These are phyloP conservation scores for Lentinula boryana DNA, from an alignment of 768 basidiomycete species.

Conservation along the genomic window DNA sequence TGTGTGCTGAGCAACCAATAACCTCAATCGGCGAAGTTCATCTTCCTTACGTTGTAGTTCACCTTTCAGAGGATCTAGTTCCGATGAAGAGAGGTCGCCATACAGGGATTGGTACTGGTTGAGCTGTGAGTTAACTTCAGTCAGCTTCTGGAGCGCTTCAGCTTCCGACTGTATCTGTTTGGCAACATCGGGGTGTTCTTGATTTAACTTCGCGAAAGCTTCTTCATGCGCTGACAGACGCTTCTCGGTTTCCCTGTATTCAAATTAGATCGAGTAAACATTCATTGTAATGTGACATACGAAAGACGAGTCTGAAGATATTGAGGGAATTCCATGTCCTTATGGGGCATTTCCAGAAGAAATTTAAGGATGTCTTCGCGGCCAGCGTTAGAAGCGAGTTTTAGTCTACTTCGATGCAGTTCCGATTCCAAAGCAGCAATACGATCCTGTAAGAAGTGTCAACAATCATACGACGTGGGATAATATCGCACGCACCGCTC, in stretches of 20 bases:
- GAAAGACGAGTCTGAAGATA: slow-evolving; percentile 46
- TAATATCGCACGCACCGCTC: slow-evolving; percentile 33
- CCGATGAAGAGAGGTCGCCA: slow-evolving; percentile 44
- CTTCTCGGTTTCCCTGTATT: slow-evolving; percentile 44
- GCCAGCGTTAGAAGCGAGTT: slow-evolving; percentile 68
- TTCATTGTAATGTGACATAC: slow-evolving; percentile 31
- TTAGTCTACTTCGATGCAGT: slow-evolving; percentile 62
- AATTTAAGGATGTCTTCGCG: slow-evolving; percentile 70
- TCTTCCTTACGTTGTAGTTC: slow-evolving; percentile 61
- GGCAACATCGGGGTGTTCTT: slow-evolving; percentile 47
- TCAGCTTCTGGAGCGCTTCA: slow-evolving; percentile 43
- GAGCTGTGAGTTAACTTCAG: slow-evolving; percentile 40
- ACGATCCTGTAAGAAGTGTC: slow-evolving; percentile 47
- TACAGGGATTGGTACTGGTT: slow-evolving; percentile 58
- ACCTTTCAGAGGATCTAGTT: slow-evolving; percentile 51
- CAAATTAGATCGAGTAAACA: slow-evolving; percentile 11
- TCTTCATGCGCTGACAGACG: slow-evolving; percentile 47
- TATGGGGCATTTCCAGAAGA: slow-evolving; percentile 51
- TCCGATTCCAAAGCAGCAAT: slow-evolving; percentile 69
- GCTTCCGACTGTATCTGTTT: slow-evolving; percentile 44
- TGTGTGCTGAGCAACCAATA: slow-evolving; percentile 60
- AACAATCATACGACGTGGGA: slow-evolving; percentile 1
- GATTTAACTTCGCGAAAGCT: slow-evolving; percentile 40
- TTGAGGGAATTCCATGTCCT: slow-evolving; percentile 45
- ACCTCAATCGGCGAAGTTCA: slow-evolving; percentile 55